Conservation (phyloP, 257 asterid species). For the Ballota nigra region DNA sequence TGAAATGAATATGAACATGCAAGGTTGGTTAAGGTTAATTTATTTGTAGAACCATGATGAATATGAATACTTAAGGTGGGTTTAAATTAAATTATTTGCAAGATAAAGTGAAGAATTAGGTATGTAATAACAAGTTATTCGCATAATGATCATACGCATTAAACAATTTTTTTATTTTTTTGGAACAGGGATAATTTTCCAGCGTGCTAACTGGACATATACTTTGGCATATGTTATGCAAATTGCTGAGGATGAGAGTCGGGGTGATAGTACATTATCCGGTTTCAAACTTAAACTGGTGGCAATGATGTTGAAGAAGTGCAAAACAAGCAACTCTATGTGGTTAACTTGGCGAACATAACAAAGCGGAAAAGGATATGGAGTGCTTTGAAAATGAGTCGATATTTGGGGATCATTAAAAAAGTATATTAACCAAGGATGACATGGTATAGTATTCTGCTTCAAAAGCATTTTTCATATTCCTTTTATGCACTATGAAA, state of each 20-base stretch:
- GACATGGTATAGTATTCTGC: conserved; percentile 33
- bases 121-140: too few species aligned
- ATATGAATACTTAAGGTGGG: too few species aligned
- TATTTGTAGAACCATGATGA: too few species aligned
- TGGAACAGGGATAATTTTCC: background rate
- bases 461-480: too few species aligned
- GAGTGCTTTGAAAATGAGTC: conserved; percentile 38
- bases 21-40: too few species aligned
- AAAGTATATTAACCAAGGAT: conserved; percentile 29
- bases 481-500: background rate
- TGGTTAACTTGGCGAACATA: conserved; percentile 43
- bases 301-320: conserved; percentile 12
- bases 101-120: too few species aligned
- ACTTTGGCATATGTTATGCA: conserved; percentile 42
- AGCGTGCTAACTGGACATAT: conserved; percentile 25
- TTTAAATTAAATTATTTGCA: too few species aligned
- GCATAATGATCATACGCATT: too few species aligned
- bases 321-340: conserved; percentile 14
- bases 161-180: too few species aligned
- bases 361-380: conserved; percentile 42
- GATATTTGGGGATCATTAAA: conserved; percentile 30
- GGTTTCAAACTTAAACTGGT: conserved; percentile 26
- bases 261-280: background rate
- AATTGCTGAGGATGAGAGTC: conserved; percentile 23
- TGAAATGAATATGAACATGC: too few species aligned